Base-by-base conservation (phyloP, 2,329 filamentous ascomycete genomes). In the Penicillium verrucosum region DNA sequence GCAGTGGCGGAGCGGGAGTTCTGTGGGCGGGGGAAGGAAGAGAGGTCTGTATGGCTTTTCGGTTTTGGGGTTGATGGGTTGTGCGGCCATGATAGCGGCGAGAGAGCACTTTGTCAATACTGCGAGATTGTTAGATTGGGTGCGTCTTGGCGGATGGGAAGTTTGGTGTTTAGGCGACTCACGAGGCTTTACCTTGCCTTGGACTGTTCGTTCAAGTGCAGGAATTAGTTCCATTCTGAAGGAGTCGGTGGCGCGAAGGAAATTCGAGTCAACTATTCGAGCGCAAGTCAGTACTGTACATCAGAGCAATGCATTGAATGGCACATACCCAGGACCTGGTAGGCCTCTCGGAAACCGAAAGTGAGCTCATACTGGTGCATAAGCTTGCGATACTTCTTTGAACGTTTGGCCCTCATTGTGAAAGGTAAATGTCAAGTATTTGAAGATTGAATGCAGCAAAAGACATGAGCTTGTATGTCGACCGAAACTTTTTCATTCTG, bases 271-370 rank as follows among this genome's bases (percentile, higher is more conserved):
- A 59, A 97, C 86, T 85, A 65, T 64, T 61, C 56, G 37, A 54
- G 43, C 37, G 36, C 36, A 23, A n/a, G 51, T 61, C 54, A 58
- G 68, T 43, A 65, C 60, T 18, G 41, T 46, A 30, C 46, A 40
- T 37, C 10, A 38, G 37, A 54, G 34, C 41, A 52, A 45, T 52
- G 51, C 50, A 58, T 32, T 49, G 44, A 57, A 54, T 34, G 32
- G 56, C 57, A 69, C 78, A 56, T 78, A 88, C 85, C 80, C 42
- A 96, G 80, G 50, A 96, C 88, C 78, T 97, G 94, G 77, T 97
- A 97, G 11, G 94, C 92, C 77, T 94, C 89, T 65, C 92, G 90
- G 75, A 97, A 97, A 59, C 89, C 88, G 72, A 96, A 97, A 59
- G 86, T 87, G 73, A 93, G 83, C 70, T 87, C 86, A 82, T 92